Base-by-base conservation (phyloP, 2,329 filamentous ascomycete genomes). In the Fusarium globosum region DNA sequence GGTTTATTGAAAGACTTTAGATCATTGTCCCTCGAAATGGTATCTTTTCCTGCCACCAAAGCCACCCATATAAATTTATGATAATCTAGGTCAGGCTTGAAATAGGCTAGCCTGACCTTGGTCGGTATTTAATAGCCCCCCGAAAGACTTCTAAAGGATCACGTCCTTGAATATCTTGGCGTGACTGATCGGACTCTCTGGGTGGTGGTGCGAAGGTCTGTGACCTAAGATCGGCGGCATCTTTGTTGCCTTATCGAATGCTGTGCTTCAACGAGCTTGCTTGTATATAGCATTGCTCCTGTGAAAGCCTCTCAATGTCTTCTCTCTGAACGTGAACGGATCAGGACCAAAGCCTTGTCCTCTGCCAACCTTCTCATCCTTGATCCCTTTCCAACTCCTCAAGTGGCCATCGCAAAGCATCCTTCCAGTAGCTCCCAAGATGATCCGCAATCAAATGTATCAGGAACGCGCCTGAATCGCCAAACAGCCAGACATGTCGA, bases 401-500 rank as follows among this genome's bases (percentile, higher is more conserved):
- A 11, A 82, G 60, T 2, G 82, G 82, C 81, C 81, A 83, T 2
- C 69, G 63, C 72, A 83, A 65, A 9, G 77, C 72, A 12, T 80
- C 75, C n/a, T 77, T 74, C 81, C 81, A 83, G 23, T 79, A 80
- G 23, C 58, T 71, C 6, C 82, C 81, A 4, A 83, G 67, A 52
- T 82, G 77, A 21, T 76, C 73, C 11, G 81, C 75, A 20, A 83
- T 77, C 4, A 81, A 77, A 4, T 76, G 73, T 36, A 83, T 76
- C 42, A 83, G 51, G 48, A 76, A 76, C 0, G 77, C 75, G 3
- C 82, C 82, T 6, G 78, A 78, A 56, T 77, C 76, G 10, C 78
- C 81, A 71, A 85, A 80, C 33, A 84, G 78, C 85, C 85, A 87
- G 41, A 79, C 76, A 9, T 75, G 67, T 14, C 82, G 78, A 45